phyloP scores from a whole-genome alignment of 805 yeast genomes.

The Candida pseudoglaebosa region DNA sequence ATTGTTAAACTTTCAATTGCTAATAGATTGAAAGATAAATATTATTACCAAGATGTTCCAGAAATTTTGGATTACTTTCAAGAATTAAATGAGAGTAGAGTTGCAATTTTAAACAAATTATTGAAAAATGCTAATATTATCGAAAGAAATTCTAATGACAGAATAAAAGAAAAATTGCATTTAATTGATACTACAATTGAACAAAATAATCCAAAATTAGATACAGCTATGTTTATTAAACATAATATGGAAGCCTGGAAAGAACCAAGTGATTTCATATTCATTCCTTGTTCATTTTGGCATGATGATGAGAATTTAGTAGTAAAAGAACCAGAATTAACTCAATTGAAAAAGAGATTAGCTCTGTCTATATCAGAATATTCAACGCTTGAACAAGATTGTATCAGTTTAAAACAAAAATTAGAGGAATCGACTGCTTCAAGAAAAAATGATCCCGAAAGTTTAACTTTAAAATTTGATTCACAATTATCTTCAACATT shows the following conservation, averaged over 20 bases:
- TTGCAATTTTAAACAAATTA: constrained; percentile 63
- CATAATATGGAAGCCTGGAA: constrained; percentile 76
- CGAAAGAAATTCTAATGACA: constrained; percentile 49
- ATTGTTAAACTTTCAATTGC: constrained; percentile 77
- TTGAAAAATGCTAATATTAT: constrained; percentile 57
- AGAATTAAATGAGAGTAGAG: constrained; percentile 76
- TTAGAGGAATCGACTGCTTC: constrained; percentile 40
- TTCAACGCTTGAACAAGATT: constrained; percentile 34
- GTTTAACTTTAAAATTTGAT: constrained; percentile 50
- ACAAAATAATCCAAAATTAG: constrained; percentile 70
- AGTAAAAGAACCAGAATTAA: constrained; percentile 52
- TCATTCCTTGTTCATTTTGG: constrained; percentile 90
- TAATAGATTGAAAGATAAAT: constrained; percentile 89
- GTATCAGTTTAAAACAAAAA: constrained; percentile 48
- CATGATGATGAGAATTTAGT: constrained; percentile 86
- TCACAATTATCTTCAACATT: constrained; percentile 51
- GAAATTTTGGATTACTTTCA: constrained; percentile 83
- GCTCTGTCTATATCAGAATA: constrained; percentile 37
- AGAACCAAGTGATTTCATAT: constrained; percentile 83
- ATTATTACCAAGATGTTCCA: constrained; percentile 88
- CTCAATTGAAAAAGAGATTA: constrained; percentile 50
- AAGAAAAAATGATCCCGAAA: constrained; percentile 30
- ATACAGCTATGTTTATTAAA: constrained; percentile 86
- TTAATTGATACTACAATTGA: constrained; percentile 52
- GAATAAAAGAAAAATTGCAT: constrained; percentile 48